These are phyloP conservation scores for Porogramme epimiltina DNA, from an alignment of 1,284 basidiomycete genomes.

Conservation along the genomic window DNA sequence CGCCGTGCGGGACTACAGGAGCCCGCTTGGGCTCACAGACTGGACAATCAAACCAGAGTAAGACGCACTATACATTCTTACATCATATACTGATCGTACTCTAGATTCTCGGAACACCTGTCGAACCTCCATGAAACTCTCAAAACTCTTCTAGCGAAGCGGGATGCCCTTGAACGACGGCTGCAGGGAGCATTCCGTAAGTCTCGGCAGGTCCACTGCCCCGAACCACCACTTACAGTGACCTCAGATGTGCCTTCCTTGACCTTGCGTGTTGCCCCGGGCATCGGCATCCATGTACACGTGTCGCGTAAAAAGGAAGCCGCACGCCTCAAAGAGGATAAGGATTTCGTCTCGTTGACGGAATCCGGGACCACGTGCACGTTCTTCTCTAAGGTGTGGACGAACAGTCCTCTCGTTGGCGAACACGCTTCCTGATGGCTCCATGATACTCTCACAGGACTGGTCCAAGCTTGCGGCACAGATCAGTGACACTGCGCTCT, in stretches of 20 bases:
- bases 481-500: constrained; percentile 59
- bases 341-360: constrained; percentile 57
- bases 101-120: constrained; percentile 74
- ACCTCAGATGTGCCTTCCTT: constrained; percentile 66
- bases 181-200: constrained; percentile 60
- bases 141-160: constrained; percentile 44
- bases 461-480: constrained; percentile 76
- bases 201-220: not conserved
- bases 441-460: constrained; percentile 35
- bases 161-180: constrained; percentile 53
- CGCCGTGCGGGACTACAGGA: constrained; percentile 23
- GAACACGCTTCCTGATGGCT: constrained; percentile 30
- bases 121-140: constrained; percentile 53
- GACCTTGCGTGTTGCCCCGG: constrained; percentile 65
- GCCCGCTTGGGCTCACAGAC: constrained; percentile 16
- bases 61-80: constrained; percentile 24
- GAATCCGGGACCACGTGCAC: constrained; percentile 67
- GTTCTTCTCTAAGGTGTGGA: constrained; percentile 68
- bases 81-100: constrained; percentile 3
- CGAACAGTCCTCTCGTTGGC: not conserved
- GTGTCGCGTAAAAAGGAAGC: constrained; percentile 66
- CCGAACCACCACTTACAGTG: constrained; percentile 1
- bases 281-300: constrained; percentile 76
- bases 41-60: constrained; percentile 80
- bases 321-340: constrained; percentile 45